Evolutionary conservation across 176 grass and related monocot species (phyloP).

Genomic region (barley (Hordeum vulgare)): MorexV3_pseudomolecules_assembly NC_058524.1:28372704-28373203

Average conservation of each 20-base stretch:
- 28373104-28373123: no score
- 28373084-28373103: no score
- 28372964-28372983: constrained; percentile 29
- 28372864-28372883: constrained; percentile 66
- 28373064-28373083: no score
- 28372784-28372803: no score
- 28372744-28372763: no score
- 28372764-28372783: no score
- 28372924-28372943: constrained; percentile 48
- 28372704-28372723: constrained; percentile 48
- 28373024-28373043: constrained; percentile 28
- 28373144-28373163: no score
- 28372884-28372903: constrained; percentile 52
- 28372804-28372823: constrained; percentile 45
- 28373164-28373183: no score
- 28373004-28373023: neutral
- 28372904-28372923: constrained; percentile 70
- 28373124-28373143: no score
- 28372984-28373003: constrained; percentile 13
- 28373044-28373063: neutral
- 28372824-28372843: constrained; percentile 70
- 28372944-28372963: constrained; percentile 51
- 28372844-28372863: constrained; percentile 59
- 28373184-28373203: no score
- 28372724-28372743: constrained; percentile 2